Conservation (phyloP, 2,329 filamentous ascomycete species). For the Chaetomium globosum region DNA sequence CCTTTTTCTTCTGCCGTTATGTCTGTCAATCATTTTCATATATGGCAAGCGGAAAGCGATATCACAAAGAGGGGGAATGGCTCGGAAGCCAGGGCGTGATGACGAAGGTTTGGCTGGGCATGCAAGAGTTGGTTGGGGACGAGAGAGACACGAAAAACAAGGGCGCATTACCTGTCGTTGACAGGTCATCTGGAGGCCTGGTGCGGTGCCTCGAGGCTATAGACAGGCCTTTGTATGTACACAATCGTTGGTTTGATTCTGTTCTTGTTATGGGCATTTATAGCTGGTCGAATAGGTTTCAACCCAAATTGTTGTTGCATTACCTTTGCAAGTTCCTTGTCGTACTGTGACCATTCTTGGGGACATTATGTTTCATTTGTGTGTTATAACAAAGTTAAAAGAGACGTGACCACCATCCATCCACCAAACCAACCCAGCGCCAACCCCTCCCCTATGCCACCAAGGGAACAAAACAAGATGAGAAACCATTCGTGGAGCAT, state of each 20-base stretch:
- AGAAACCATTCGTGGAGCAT: background rate
- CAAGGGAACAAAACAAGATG: slow-evolving; percentile 15
- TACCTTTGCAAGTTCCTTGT: background rate
- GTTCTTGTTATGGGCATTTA: background rate
- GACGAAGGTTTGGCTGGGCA: background rate
- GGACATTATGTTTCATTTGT: slow-evolving; percentile 7
- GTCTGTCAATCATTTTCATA: background rate
- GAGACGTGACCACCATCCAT: background rate
- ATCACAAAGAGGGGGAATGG: background rate
- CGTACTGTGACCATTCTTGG: background rate
- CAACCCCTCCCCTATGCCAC: slow-evolving; percentile 15
- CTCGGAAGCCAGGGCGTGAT: background rate
- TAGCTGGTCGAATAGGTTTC: background rate
- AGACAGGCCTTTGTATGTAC: slow-evolving; percentile 1
- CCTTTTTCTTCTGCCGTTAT: background rate
- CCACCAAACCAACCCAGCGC: slow-evolving; percentile 12
- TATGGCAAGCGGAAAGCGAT: background rate
- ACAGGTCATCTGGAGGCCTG: background rate
- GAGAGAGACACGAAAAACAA: background rate
- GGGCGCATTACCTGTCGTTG: background rate
- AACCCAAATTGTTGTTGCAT: slow-evolving; percentile 4
- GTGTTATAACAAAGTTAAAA: background rate
- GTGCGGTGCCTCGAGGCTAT: background rate
- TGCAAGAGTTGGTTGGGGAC: background rate
- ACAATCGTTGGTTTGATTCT: background rate